Conservation (phyloP, 78 protist species). For the Monosiga brevicollis region DNA sequence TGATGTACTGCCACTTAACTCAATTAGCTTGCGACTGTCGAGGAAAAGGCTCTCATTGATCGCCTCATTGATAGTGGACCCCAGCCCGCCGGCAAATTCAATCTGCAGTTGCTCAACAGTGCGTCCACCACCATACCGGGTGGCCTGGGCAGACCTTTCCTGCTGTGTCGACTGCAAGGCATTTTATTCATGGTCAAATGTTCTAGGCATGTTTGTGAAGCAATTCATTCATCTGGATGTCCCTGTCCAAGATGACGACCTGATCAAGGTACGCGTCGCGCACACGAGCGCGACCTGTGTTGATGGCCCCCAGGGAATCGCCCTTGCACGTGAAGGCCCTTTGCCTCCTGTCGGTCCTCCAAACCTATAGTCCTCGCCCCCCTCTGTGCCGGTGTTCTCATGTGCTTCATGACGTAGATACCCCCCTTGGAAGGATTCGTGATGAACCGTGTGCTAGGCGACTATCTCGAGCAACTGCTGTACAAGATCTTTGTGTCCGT, state of each 20-base stretch:
- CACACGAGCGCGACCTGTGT: too few species aligned
- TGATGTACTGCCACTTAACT: background rate
- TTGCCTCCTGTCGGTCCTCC: too few species aligned
- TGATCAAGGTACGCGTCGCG: background rate
- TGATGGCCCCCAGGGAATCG: too few species aligned
- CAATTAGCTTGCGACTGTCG: background rate
- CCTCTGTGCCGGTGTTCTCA: background rate
- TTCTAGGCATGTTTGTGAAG: too few species aligned
- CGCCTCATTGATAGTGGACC: conserved; percentile 1
- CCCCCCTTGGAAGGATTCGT: conserved; percentile 86
- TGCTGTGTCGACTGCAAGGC: too few species aligned
- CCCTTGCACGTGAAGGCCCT: too few species aligned
- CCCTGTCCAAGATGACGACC: conserved; percentile 30
- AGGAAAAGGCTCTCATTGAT: conserved; percentile 1
- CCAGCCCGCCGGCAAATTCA: conserved; percentile 10
- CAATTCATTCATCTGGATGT: conserved; percentile 26
- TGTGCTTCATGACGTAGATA: conserved; percentile 16
- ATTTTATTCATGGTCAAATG: too few species aligned
- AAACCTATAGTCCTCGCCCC: background rate
- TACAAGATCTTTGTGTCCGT: conserved; percentile 81
- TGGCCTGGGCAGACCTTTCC: too few species aligned
- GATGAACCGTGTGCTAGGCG: conserved; percentile 80
- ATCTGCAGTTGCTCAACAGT: conserved; percentile 8
- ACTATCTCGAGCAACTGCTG: conserved; percentile 69
- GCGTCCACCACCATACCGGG: too few species aligned